These are phyloP conservation scores for Rosa lucieae DNA, from an alignment of 306 rosid genomes.

Conservation along the genomic window DNA sequence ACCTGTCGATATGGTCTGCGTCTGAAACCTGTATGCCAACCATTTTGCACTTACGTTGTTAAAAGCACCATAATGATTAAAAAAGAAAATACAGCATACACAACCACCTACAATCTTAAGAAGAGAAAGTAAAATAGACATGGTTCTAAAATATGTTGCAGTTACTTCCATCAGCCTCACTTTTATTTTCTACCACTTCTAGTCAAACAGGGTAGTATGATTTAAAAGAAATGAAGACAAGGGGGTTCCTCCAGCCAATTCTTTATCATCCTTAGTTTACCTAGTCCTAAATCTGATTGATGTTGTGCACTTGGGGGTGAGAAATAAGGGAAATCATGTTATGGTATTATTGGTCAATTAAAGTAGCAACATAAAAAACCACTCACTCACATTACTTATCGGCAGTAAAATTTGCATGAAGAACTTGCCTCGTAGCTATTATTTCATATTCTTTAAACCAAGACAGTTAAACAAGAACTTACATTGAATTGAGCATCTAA, in stretches of 20 bases:
- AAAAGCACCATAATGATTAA: constrained; percentile 1
- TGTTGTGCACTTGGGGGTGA: background rate
- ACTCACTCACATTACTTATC: background rate
- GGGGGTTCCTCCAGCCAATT: background rate
- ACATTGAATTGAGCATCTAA: constrained; percentile 81
- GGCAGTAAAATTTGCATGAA: background rate
- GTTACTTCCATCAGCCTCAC: background rate
- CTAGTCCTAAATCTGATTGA: background rate
- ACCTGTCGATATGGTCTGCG: constrained; percentile 85
- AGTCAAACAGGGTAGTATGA: background rate
- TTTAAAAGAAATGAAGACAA: background rate
- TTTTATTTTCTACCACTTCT: background rate
- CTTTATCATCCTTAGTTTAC: background rate
- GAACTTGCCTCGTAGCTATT: background rate
- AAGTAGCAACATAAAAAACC: background rate
- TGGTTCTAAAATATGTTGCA: background rate
- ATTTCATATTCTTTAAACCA: background rate
- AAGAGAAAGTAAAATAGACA: background rate
- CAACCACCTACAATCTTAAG: background rate
- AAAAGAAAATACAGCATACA: background rate
- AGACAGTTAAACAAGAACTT: constrained; percentile 22
- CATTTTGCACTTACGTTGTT: constrained; percentile 3
- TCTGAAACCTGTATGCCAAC: constrained; percentile 69
- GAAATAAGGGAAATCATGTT: background rate
- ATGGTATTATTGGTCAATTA: background rate